Conservation (phyloP, 2,329 filamentous ascomycete species). For the Nigrospora sphaerica region DNA sequence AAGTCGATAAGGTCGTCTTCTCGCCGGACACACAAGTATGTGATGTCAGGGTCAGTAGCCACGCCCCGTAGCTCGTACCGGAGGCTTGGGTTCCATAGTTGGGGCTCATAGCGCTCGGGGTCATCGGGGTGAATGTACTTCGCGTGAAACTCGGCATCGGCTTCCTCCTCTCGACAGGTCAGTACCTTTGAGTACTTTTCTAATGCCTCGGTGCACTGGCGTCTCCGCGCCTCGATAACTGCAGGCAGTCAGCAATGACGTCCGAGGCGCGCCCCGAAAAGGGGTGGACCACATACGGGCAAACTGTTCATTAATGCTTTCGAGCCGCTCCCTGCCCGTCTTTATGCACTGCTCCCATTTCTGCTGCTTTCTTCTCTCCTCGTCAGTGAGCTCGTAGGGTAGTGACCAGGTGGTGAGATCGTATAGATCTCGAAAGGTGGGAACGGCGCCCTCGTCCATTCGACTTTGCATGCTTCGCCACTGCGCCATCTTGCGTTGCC, state of each 20-base stretch:
- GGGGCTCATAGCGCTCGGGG: constrained; percentile 16
- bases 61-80: constrained; percentile 46
- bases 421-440: constrained; percentile 19
- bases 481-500: constrained; percentile 15
- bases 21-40: constrained; percentile 41
- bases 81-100: constrained; percentile 30
- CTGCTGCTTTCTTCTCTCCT: constrained; percentile 20
- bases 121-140: constrained; percentile 16
- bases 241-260: constrained; percentile 5
- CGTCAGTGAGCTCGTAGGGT: constrained; percentile 26
- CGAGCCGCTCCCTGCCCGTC: constrained; percentile 23
- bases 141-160: constrained; percentile 12
- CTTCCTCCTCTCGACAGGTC: constrained; percentile 22
- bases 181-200: constrained; percentile 17
- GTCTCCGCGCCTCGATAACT: constrained; percentile 12
- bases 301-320: constrained; percentile 23
- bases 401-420: constrained; percentile 31
- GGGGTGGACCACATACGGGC: constrained; percentile 21
- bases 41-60: constrained; percentile 35
- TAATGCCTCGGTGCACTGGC: constrained; percentile 11
- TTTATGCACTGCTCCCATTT: constrained; percentile 26
- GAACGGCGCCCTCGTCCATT: constrained; percentile 9
- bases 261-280: too few species aligned
- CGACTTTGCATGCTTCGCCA: constrained; percentile 16
- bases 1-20: constrained; percentile 35